phyloP scores from a whole-genome alignment of 306 rosid genomes.

The Oemleria cerasiformis region DNA sequence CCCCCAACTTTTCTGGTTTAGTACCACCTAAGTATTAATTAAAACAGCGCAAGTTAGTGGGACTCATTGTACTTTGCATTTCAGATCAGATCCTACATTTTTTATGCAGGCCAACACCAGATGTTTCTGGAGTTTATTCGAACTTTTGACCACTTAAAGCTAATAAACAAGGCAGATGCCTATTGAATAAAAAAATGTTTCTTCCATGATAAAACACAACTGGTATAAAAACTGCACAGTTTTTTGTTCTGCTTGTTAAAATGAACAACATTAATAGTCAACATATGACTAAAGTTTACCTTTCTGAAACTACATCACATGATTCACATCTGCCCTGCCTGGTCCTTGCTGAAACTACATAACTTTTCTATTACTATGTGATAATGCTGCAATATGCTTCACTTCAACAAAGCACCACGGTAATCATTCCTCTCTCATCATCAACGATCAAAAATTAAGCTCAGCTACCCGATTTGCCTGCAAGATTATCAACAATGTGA shows the following conservation, averaged over 20 bases:
- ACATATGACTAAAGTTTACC: neutral
- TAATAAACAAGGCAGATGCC: neutral
- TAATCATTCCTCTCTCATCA: neutral
- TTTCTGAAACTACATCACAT: neutral
- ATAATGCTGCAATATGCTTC: neutral
- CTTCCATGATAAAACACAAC: neutral
- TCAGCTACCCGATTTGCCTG: constrained; percentile 15
- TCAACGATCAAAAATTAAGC: neutral
- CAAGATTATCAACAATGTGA: neutral
- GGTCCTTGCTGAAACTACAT: too few species aligned
- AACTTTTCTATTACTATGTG: too few species aligned
- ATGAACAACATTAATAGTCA: neutral
- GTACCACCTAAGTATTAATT: neutral
- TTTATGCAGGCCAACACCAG: neutral
- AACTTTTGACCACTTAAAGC: neutral
- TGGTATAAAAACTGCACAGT: neutral
- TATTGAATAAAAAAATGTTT: neutral
- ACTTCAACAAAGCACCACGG: neutral
- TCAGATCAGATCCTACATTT: neutral
- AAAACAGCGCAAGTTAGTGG: neutral
- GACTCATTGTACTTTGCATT: neutral
- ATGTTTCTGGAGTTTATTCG: neutral
- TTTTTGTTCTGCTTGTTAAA: neutral
- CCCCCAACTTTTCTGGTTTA: too few species aligned
- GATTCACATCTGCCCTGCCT: neutral